Conservation (phyloP, 257 asterid genomes). For the Solanum bulbocastanum region DNA sequence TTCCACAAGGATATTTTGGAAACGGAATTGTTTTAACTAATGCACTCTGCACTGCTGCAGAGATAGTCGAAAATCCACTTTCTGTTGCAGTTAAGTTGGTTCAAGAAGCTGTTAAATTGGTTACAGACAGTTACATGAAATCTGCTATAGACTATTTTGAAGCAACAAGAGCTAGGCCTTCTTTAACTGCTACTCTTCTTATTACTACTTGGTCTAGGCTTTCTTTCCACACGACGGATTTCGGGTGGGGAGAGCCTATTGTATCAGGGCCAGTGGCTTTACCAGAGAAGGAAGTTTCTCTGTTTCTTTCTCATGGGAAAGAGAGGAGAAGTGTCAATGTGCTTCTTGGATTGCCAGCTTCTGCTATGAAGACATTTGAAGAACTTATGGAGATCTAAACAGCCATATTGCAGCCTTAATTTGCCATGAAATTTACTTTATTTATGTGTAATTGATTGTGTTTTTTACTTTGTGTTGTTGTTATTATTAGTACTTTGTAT, state of each 20-base stretch:
- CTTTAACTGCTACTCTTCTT: slow-evolving; percentile 62
- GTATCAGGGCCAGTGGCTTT: slow-evolving; percentile 66
- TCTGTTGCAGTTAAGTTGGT: slow-evolving; percentile 47
- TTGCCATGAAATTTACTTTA: background rate
- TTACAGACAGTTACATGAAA: slow-evolving; percentile 60
- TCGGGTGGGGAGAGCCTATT: slow-evolving; percentile 85
- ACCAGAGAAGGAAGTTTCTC: slow-evolving; percentile 76
- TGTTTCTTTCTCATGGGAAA: slow-evolving; percentile 72
- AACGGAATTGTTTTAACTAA: slow-evolving; percentile 74
- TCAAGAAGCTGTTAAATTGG: slow-evolving; percentile 62
- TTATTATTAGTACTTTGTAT: background rate
- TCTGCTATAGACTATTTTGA: slow-evolving; percentile 79
- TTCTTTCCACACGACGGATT: slow-evolving; percentile 71
- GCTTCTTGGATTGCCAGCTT: slow-evolving; percentile 78
- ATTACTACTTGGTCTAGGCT: slow-evolving; percentile 83
- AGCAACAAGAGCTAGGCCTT: slow-evolving; percentile 66
- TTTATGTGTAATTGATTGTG: background rate
- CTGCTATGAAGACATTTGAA: slow-evolving; percentile 76
- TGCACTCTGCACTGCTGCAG: slow-evolving; percentile 54
- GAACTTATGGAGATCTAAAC: slow-evolving; percentile 34
- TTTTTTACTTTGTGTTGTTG: background rate
- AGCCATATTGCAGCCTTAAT: background rate
- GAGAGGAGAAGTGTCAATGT: slow-evolving; percentile 69
- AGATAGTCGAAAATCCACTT: slow-evolving; percentile 38
- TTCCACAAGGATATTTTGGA: slow-evolving; percentile 69